A percentile compares a stretch with the other conserved stretches of the same genome.
Conservation (phyloP, 169 alveolate species). For the Toxoplasma gondii region DNA sequence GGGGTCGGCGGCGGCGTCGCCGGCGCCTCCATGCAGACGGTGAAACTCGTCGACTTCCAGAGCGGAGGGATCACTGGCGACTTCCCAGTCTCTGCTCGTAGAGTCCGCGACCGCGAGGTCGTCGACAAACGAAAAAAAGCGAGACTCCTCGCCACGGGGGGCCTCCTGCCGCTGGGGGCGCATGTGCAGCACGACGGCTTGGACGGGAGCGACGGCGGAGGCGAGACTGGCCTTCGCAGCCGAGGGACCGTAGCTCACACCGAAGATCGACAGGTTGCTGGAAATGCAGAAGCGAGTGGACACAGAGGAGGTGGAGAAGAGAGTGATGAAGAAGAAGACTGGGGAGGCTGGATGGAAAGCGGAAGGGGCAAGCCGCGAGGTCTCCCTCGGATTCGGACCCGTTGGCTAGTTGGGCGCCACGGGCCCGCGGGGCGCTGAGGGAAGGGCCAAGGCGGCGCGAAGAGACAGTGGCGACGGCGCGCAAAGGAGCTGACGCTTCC, state of each 20-base stretch:
- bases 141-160: background rate
- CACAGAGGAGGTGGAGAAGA: background rate
- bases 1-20: slow-evolving; percentile 24
- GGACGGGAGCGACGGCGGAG: background rate
- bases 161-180: background rate
- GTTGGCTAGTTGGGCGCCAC: background rate
- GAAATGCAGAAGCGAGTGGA: too few relatives aligned
- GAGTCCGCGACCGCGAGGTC: slow-evolving; percentile 26
- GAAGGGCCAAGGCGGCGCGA: background rate
- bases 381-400: background rate
- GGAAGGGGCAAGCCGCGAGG: background rate
- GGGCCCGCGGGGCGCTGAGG: background rate
- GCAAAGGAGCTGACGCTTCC: background rate
- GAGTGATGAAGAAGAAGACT: background rate
- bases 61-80: background rate
- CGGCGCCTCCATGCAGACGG: background rate
- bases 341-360: background rate
- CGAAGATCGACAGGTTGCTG: too few relatives aligned
- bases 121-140: background rate
- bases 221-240: too few relatives aligned
- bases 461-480: background rate
- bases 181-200: background rate
- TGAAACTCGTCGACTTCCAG: slow-evolving; percentile 19
- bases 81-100: background rate
- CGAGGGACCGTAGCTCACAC: too few relatives aligned